phyloP scores from a whole-genome alignment of 2,329 filamentous ascomycete species.

The Diaporthe australafricana region DNA sequence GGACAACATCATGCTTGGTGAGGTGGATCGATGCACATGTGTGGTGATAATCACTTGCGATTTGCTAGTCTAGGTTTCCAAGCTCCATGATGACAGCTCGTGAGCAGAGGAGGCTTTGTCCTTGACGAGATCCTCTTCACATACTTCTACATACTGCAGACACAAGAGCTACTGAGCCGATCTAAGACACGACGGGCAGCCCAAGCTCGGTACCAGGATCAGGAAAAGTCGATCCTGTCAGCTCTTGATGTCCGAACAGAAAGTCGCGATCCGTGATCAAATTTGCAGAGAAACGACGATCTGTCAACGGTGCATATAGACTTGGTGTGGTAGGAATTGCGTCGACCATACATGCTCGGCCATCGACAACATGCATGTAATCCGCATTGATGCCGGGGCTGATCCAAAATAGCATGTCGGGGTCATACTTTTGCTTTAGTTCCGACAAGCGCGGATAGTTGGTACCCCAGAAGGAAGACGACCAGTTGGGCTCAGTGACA shows the following conservation, averaged over 20 bases:
- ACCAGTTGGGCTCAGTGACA: slow-evolving; percentile 47
- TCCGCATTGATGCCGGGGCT: slow-evolving; percentile 14
- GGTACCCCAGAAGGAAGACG: slow-evolving; percentile 53
- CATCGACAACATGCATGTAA: neutral
- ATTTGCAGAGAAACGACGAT: slow-evolving; percentile 3
- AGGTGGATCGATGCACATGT: neutral
- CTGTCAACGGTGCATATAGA: slow-evolving; percentile 1
- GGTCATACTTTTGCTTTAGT: slow-evolving; percentile 59
- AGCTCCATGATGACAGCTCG: neutral
- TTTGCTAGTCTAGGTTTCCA: neutral
- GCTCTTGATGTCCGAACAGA: slow-evolving; percentile 9
- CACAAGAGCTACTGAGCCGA: neutral
- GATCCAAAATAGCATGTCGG: slow-evolving; percentile 37
- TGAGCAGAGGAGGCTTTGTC: neutral
- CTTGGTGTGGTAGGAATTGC: neutral
- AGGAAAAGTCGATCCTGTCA: slow-evolving; percentile 1
- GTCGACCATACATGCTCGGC: neutral
- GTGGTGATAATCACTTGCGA: neutral
- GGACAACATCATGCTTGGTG: neutral
- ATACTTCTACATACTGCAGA: neutral
- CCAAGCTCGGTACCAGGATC: slow-evolving; percentile 1
- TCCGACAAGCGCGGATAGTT: slow-evolving; percentile 49
- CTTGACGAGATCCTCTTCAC: neutral
- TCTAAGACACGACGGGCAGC: neutral
- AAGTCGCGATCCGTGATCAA: neutral